Percentiles rank a stretch among this genome's conserved stretches.
Conservation (phyloP, 345 rosid species). For the Citrus reticulata region DNA sequence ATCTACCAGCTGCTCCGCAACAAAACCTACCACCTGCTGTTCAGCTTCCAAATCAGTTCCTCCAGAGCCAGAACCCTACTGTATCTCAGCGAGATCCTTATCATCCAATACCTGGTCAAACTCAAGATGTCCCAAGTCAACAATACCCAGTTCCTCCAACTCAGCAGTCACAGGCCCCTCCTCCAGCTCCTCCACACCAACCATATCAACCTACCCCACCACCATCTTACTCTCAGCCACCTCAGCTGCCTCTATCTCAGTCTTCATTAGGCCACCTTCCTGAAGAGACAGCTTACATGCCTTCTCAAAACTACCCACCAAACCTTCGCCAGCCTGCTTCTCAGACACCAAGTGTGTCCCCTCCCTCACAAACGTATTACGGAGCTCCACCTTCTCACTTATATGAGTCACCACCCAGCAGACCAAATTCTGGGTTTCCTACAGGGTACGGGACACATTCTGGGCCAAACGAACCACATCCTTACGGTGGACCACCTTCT, state of each 20-base stretch:
- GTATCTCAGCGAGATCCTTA: constrained; percentile 69
- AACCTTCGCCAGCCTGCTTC: constrained; percentile 52
- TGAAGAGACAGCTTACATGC: constrained; percentile 54
- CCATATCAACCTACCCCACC: constrained; percentile 49
- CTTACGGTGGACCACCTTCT: constrained; percentile 51
- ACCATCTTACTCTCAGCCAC: constrained; percentile 52
- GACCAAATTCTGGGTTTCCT: constrained; percentile 61
- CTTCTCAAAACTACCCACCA: constrained; percentile 55
- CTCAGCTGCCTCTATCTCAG: constrained; percentile 50
- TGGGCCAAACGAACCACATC: constrained; percentile 49
- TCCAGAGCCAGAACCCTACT: constrained; percentile 41
- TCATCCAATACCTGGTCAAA: constrained; percentile 53
- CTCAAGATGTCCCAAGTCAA: constrained; percentile 55
- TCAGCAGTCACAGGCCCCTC: constrained; percentile 41
- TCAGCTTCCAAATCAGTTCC: constrained; percentile 60
- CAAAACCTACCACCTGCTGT: constrained; percentile 44
- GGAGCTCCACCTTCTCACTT: constrained; percentile 43
- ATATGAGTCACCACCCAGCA: constrained; percentile 56
- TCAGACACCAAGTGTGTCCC: constrained; percentile 49
- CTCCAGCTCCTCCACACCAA: constrained; percentile 49
- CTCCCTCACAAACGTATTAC: constrained; percentile 61
- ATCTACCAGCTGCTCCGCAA: constrained; percentile 32
- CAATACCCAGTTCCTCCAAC: constrained; percentile 57
- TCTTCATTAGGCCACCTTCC: constrained; percentile 57
- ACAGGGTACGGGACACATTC: constrained; percentile 46